Evolutionary conservation across 2,329 filamentous ascomycete species (phyloP).

Genomic region (Xylaria sp.): DNA sequence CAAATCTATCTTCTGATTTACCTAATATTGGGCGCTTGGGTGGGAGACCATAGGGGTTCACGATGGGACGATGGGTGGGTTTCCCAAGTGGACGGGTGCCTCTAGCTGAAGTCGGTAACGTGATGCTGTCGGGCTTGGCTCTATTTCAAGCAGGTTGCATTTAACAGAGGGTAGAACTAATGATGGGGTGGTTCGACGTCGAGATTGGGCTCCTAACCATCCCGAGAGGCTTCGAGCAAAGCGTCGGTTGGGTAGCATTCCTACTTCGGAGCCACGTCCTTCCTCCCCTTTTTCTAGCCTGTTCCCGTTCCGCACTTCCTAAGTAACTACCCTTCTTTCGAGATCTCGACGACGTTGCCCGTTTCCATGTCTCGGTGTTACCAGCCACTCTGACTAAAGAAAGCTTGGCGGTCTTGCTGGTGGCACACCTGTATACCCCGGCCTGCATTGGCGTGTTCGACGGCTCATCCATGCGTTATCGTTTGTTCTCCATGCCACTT

Average conservation of each 20-base stretch:
- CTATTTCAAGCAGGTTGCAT: conserved; percentile 38
- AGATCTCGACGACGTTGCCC: conserved; percentile 5
- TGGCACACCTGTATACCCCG: conserved; percentile 15
- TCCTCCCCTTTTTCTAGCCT: conserved; percentile 1
- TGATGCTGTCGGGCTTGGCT: conserved; percentile 32
- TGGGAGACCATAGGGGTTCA: conserved; percentile 25
- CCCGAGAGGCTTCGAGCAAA: neutral
- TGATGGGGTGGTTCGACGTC: conserved; percentile 18
- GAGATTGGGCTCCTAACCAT: neutral
- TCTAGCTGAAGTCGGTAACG: neutral
- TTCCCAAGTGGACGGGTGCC: conserved; percentile 6
- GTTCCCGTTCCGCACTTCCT: neutral
- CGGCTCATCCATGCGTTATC: conserved; percentile 15
- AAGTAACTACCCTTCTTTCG: neutral
- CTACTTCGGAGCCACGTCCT: neutral
- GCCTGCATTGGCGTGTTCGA: conserved; percentile 30
- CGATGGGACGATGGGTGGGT: conserved; percentile 35
- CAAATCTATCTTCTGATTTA: neutral
- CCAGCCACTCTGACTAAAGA: conserved; percentile 14
- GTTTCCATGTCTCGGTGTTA: conserved; percentile 5
- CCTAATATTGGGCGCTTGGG: conserved; percentile 1
- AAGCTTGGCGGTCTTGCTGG: conserved; percentile 16
- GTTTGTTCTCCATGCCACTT: conserved; percentile 34
- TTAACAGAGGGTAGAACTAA: conserved; percentile 7
- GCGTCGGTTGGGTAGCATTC: conserved; percentile 1